Evolutionary conservation across 1,284 basidiomycete species (phyloP), one percentile per base, ranked within the genome.

Genomic region (Cryptococcus depauperatus): DNA sequence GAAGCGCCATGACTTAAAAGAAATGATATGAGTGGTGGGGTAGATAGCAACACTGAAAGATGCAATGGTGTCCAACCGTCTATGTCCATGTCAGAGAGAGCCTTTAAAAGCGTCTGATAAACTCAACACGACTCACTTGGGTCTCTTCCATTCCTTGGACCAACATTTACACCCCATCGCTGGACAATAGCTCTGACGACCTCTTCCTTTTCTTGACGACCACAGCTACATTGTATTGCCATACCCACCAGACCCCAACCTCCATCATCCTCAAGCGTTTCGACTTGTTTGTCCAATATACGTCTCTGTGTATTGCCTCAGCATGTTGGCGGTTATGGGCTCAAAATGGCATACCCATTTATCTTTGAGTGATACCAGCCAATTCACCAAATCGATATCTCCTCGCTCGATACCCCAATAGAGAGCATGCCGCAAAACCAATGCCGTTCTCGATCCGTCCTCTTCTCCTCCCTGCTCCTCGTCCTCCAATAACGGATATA

Each of bases 21-120:
- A 74, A 89, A 85, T 0, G 90, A 88, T 28, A 96, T 81, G 14
- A 97, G 75, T 1, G 91, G 91, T 5, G 92, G 84, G 28, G 93
- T 89, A 11, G 89, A 83, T 37, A 88, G 75, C 46, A 96, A 72
- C 13, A 84, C 85, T 9, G 92, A 90, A 73, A 93, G 85, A 65
- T 96, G 93, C n/a, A 98, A 74, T 1, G 92, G 82, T 3, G 88
- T 91, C 92, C 92, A 97, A 33, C 92, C 91, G 48, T 79, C 87
- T 89, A 25, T n/a, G 9, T 23, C 11, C 6, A 11, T 21, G 18
- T 21, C 9, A 43, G 30, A 22, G 13, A n/a, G 13, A 37, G 35
- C 35, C 21, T 16, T 13, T 19, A 22, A 37, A 11, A 21, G 22
- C n/a, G 23, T 9, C 13, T 27, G 16, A 37, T 22, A 37, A 22